Base-by-base conservation (phyloP, 805 yeast species). In the Lachancea sp. region DNA sequence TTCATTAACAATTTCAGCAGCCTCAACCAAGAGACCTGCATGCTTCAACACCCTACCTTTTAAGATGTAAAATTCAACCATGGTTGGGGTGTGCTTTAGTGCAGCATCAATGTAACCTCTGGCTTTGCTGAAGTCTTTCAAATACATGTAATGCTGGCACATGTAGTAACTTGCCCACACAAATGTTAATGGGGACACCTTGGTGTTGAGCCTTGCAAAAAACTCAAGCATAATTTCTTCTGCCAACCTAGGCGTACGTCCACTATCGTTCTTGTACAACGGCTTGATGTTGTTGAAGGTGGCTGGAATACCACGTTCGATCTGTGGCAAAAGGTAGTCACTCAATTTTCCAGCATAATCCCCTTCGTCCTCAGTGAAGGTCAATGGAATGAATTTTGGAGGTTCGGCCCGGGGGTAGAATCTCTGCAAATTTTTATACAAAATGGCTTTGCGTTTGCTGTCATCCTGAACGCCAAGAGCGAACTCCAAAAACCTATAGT, bases 391-490 rank as follows among this genome's bases (percentile, higher is more conserved):
- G 48, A 75, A 78, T 49, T 72, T 72, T 21, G 92, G 88, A 20
- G 90, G 80, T 55, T 88, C 96, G 2, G 90, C 77, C 49, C 72
- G 77, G 24, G 97, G 97, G 61, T 87, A 89, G 55, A 84, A 80
- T 32, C 55, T 61, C 2, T 75, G 71, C 46, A 89, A 66, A 47
- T 76, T 80, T 34, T 71, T 75, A 60, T 87, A 90, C 45, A 90
- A 61, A 13, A 68, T 71, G 40, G 72, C 61, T 58, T 83, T 75
- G 37, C 66, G 54, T n/a, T 68, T 70, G 8, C 62, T 61, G n/a
- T 77, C 66, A 31, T 67, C 51, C n/a, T 54, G 57, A 8, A 67
- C 54, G 3, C 74, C 78, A 46, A 88, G 69, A 3, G 85, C 68
- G 18, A 70, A 60, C 56, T 90, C 96, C 46, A 92, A 67, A 29